Conservation (phyloP, 2,329 filamentous ascomycete genomes). For the Didymella lethalis region DNA sequence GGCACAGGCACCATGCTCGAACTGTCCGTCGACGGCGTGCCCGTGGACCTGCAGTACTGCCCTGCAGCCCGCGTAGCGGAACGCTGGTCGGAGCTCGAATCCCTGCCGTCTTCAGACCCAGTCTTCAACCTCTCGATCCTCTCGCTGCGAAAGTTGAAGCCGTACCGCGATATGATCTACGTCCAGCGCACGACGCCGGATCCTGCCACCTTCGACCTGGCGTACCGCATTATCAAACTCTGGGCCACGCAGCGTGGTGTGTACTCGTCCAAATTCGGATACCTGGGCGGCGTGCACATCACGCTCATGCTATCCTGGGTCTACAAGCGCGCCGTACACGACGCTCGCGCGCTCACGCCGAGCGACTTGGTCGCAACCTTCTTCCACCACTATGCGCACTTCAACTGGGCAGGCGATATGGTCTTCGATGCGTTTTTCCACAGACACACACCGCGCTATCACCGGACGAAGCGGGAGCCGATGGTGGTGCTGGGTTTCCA, state of each 20-base stretch:
- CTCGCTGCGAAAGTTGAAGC: slow-evolving; percentile 69
- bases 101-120: slow-evolving; percentile 60
- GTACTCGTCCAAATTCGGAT: slow-evolving; percentile 71
- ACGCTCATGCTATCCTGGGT: slow-evolving; percentile 67
- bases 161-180: slow-evolving; percentile 68
- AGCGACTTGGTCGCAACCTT: slow-evolving; percentile 66
- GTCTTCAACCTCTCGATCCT: slow-evolving; percentile 64
- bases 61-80: slow-evolving; percentile 64
- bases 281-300: slow-evolving; percentile 71
- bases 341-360: slow-evolving; percentile 51
- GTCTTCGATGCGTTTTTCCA: slow-evolving; percentile 68
- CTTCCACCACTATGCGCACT: slow-evolving; percentile 68
- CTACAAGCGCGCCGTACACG: slow-evolving; percentile 57
- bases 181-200: slow-evolving; percentile 68
- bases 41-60: slow-evolving; percentile 72
- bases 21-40: slow-evolving; percentile 65
- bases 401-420: slow-evolving; percentile 65
- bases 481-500: slow-evolving; percentile 71
- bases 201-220: slow-evolving; percentile 63
- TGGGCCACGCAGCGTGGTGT: slow-evolving; percentile 70
- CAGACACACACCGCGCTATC: slow-evolving; percentile 54
- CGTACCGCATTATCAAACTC: slow-evolving; percentile 66
- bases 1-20: slow-evolving; percentile 71
- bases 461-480: slow-evolving; percentile 65
- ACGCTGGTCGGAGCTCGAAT: slow-evolving; percentile 53